phyloP scores from a whole-genome alignment of 805 yeast species.

The Maudiozyma pseudohumilis region DNA sequence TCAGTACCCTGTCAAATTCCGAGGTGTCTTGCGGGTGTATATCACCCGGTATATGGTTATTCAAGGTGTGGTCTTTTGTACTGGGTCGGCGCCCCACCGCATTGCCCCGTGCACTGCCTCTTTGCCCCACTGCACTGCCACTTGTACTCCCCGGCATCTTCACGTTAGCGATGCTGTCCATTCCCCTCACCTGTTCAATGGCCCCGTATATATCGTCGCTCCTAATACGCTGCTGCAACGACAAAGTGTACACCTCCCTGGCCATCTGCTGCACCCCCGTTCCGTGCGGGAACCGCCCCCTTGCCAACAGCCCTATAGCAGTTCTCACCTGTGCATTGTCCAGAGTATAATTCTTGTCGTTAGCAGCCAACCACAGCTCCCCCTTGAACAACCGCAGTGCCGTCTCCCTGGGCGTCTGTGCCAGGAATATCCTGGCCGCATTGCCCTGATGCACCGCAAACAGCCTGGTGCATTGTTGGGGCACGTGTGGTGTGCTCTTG shows the following conservation, averaged over 20 bases:
- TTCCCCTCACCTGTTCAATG: neutral
- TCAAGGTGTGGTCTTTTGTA: neutral
- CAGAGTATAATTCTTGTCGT: neutral
- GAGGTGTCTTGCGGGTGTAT: conserved; percentile 1
- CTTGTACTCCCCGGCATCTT: conserved; percentile 1
- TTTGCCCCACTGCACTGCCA: too few relatives aligned
- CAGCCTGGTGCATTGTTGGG: too few relatives aligned
- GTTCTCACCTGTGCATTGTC: neutral
- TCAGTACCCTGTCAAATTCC: conserved; percentile 1
- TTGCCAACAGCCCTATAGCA: neutral
- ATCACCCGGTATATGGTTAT: neutral
- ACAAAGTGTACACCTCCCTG: conserved; percentile 2
- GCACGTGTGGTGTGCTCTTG: too few relatives aligned
- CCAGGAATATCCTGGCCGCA: too few relatives aligned
- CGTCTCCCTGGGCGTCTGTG: neutral
- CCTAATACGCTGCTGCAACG: neutral
- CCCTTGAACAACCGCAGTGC: neutral
- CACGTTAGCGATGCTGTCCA: neutral
- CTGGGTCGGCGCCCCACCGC: too few relatives aligned
- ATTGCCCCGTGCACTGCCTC: too few relatives aligned
- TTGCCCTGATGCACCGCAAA: too few relatives aligned
- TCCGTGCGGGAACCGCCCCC: neutral
- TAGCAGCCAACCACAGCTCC: neutral
- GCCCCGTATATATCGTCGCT: conserved; percentile 2
- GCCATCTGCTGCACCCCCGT: neutral